Evolutionary conservation across 805 yeast species (phyloP), one percentile per base, ranked within the genome.

Genomic region (Maudiozyma turicensis): DNA sequence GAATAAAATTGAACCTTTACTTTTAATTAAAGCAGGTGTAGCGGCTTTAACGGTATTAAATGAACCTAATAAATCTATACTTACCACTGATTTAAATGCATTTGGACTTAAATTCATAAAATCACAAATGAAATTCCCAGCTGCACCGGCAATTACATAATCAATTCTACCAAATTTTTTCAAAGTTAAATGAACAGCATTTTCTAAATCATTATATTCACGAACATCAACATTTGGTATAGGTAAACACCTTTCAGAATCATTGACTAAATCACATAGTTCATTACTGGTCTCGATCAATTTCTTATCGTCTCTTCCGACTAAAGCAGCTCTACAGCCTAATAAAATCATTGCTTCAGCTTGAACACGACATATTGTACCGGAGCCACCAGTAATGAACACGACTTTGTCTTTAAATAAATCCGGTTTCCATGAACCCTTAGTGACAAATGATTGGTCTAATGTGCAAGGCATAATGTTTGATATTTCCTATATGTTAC

Each of bases 341-440:
- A 91, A 70, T 14, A 78, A 68, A 3, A 88, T 84, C 68, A 91
- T 54, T 0, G 95, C 95, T 63, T 86, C 95, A 0, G 85, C 78
- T 65, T 90, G 97, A 6, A 85, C 91, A 44, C 93, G 72, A 66
- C 97, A 90, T 48, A 91, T 90, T n/a, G 95, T 81, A 10, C 97
- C 97, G 2, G 97, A 93, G 11, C 97, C 97, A 6, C 98, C 98
- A 0, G 98, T 91, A 47, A 88, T 86, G 56, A 90, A 85, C 5
- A 81, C 93, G 2, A 87, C 96, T 64, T 89, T 89, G 11, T 85
- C 95, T 50, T 80, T 74, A 71, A 89, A 89, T 39, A 88, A 58
- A 54, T 77, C 84, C 1, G 82, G 78, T 54, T 82, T 81, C 69
- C 72, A 70, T 0, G 66, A 57, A 2, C 68, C 52, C 31, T 61